phyloP scores from a whole-genome alignment of 2,329 filamentous ascomycete species.

The Hypoxylon sp. region DNA sequence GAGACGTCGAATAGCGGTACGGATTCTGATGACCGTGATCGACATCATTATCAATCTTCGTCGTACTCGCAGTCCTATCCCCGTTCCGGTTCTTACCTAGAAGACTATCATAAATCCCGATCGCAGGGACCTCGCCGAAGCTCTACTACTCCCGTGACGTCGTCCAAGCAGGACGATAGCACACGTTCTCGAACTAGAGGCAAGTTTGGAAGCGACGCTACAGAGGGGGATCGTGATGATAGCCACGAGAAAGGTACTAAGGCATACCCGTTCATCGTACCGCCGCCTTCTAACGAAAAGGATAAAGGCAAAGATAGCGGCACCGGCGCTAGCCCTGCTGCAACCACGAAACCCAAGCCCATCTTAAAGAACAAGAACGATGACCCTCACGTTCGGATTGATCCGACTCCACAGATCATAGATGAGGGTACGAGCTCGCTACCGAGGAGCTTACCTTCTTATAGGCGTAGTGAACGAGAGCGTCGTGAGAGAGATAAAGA shows the following conservation, averaged over 20 bases:
- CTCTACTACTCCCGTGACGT: constrained; percentile 23
- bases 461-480: constrained; percentile 53
- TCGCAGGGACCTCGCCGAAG: constrained; percentile 40
- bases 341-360: constrained; percentile 65
- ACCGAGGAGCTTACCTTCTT: constrained; percentile 51
- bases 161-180: constrained; percentile 39
- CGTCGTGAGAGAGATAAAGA: constrained; percentile 43
- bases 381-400: constrained; percentile 68
- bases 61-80: constrained; percentile 46
- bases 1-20: constrained; percentile 29
- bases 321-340: constrained; percentile 52
- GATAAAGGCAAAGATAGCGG: constrained; percentile 44
- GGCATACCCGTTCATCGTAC: constrained; percentile 60
- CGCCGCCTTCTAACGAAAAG: constrained; percentile 49
- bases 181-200: constrained; percentile 1
- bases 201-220: constrained; percentile 14
- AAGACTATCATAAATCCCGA: constrained; percentile 36
- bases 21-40: constrained; percentile 20
- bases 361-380: constrained; percentile 74
- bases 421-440: constrained; percentile 59
- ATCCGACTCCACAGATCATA: constrained; percentile 58
- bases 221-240: constrained; percentile 22
- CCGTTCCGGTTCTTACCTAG: constrained; percentile 31
- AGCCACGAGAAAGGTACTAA: constrained; percentile 53
- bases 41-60: constrained; percentile 19